Evolutionary conservation across 2,329 filamentous ascomycete species (phyloP).

Genomic region (Penicillium griseofulvum): DNA sequence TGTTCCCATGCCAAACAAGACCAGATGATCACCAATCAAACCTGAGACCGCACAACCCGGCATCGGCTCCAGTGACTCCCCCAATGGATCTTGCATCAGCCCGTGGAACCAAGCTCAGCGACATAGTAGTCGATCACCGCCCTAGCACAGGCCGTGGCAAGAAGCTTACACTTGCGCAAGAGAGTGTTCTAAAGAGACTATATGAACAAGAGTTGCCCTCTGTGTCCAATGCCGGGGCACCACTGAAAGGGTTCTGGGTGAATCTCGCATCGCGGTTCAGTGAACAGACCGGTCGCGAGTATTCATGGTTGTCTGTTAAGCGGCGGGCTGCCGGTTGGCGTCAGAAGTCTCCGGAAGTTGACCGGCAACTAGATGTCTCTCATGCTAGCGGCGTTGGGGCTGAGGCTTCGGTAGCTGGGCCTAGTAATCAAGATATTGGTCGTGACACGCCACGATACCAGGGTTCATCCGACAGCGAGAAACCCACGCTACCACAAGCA

Average conservation of each 20-base stretch:
- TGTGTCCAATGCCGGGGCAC: neutral
- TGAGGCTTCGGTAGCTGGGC: neutral
- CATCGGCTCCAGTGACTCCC: neutral
- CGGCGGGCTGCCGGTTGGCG: neutral
- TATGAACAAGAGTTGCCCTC: neutral
- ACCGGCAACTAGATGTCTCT: neutral
- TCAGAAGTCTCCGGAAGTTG: neutral
- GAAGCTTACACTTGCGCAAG: neutral
- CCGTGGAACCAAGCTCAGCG: neutral
- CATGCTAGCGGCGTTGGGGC: neutral
- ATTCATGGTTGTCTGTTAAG: slow-evolving; percentile 8
- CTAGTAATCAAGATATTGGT: neutral
- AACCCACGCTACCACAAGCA: neutral
- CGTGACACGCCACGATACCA: too few relatives aligned
- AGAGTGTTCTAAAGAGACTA: neutral
- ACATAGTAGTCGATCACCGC: neutral
- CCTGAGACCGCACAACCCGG: neutral
- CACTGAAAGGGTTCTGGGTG: neutral
- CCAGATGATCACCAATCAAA: neutral
- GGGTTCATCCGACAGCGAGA: neutral
- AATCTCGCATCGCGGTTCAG: neutral
- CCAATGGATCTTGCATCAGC: neutral
- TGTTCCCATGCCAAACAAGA: neutral
- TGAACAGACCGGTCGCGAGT: neutral
- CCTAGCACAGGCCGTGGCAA: slow-evolving; percentile 1